Evolutionary conservation across 768 basidiomycete species (phyloP).

Genomic region (Pulveroboletus sp.): DNA sequence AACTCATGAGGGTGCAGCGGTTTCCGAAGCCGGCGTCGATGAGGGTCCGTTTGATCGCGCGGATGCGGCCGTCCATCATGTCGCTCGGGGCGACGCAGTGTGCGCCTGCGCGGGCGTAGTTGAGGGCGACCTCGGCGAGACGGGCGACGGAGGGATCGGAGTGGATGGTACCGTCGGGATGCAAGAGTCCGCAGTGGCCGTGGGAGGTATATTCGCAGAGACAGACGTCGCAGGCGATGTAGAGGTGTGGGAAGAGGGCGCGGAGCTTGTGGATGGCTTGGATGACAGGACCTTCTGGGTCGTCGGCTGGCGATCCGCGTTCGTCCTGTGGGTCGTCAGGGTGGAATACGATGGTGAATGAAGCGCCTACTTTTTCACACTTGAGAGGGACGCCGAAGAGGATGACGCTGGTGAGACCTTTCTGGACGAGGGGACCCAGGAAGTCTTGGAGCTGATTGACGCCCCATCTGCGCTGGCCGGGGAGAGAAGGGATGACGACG

Average conservation of each 20-base stretch:
- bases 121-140: conserved; percentile 87
- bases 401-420: conserved; percentile 89
- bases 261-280: conserved; percentile 81
- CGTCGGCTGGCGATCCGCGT: conserved; percentile 85
- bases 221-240: conserved; percentile 94
- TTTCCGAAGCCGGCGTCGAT: conserved; percentile 85
- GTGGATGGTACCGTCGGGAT: conserved; percentile 73
- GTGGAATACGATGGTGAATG: background rate
- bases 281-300: conserved; percentile 87
- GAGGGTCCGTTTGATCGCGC: conserved; percentile 80
- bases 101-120: conserved; percentile 92
- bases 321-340: conserved; percentile 52
- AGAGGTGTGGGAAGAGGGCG: conserved; percentile 72
- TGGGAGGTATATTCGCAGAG: conserved; percentile 99
- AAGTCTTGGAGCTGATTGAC: conserved; percentile 89
- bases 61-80: conserved; percentile 98
- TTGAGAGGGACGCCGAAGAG: conserved; percentile 88
- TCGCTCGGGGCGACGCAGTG: conserved; percentile 98
- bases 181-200: conserved; percentile 88
- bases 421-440: conserved; percentile 80
- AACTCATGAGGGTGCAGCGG: conserved; percentile 90
- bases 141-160: conserved; percentile 76
- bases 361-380: conserved; percentile 61
- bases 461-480: conserved; percentile 92
- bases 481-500: conserved; percentile 71